phyloP scores from a whole-genome alignment of 2,329 filamentous ascomycete genomes.

The Pseudogymnoascus sp. region DNA sequence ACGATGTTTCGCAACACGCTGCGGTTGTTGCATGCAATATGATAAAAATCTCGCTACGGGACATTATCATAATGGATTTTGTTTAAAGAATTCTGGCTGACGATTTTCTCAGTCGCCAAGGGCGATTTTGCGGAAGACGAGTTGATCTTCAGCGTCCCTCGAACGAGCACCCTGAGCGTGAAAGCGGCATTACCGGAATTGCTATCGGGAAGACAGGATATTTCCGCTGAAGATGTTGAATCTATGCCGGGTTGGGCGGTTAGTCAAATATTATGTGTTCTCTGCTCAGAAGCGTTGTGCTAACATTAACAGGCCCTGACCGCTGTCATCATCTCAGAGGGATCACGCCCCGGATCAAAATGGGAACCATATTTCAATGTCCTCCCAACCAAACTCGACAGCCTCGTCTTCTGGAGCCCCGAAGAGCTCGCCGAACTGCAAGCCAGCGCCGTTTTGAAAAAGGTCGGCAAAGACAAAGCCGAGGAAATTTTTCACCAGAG shows the following conservation, averaged over 20 bases:
- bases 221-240: slow-evolving; percentile 32
- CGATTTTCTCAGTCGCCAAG: slow-evolving; percentile 44
- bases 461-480: slow-evolving; percentile 56
- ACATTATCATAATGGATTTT: slow-evolving; percentile 6
- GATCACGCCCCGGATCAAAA: slow-evolving; percentile 21
- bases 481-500: slow-evolving; percentile 49
- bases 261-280: slow-evolving; percentile 1
- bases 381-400: slow-evolving; percentile 55
- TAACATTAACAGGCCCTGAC: slow-evolving; percentile 23
- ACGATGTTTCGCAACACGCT: slow-evolving; percentile 14
- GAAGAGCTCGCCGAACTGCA: slow-evolving; percentile 54
- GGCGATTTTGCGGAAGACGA: slow-evolving; percentile 53
- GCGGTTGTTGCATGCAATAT: background rate
- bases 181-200: slow-evolving; percentile 49
- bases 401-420: slow-evolving; percentile 61
- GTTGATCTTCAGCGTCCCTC: slow-evolving; percentile 58
- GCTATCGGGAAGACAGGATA: slow-evolving; percentile 23
- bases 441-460: slow-evolving; percentile 55
- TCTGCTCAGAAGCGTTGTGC: slow-evolving; percentile 8
- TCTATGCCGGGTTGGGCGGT: slow-evolving; percentile 42
- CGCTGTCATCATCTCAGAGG: slow-evolving; percentile 21
- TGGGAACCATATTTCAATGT: slow-evolving; percentile 53
- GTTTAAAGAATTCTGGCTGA: slow-evolving; percentile 12
- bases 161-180: slow-evolving; percentile 50
- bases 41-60: background rate